Evolutionary conservation across 805 yeast genomes (phyloP), one percentile per base, ranked within the genome.

Genomic region (Tetrapisispora phaffii): DNA sequence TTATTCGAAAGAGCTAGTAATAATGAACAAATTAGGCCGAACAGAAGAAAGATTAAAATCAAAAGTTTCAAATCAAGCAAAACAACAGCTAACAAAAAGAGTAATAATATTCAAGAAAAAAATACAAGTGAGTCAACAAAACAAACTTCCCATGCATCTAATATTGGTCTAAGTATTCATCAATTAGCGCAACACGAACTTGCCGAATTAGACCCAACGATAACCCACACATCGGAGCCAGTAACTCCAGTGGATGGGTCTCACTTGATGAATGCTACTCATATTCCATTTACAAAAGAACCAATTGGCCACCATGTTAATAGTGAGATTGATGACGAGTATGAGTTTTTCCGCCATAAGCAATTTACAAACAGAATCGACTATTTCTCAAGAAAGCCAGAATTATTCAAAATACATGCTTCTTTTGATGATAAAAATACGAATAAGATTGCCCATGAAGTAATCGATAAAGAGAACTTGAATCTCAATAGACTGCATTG

Each of bases 31-130:
- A 53, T 48, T 34, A 51, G 47, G 13, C 56, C 62, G n/a, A 58
- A 57, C 43, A 57, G 65, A 50, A 56, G 68, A 42, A 60, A 55
- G 24, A 54, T 64, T 4, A 58, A 20, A 21, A 35, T 42, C n/a
- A 41, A 24, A 12, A 12, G 26, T 16, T 3, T 20, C 2, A 19
- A 26, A 4, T 24, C 20, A 9, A 19, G 16, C 5, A 37, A 28
- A 19, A 38, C 15, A 19, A 38, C 33, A 16, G 3, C 34, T 21
- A 39, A 9, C 19, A 24, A 29, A 15, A 39, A 39, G 13, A 39
- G 31, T 29, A 24, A 29, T 29, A 39, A 29, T 36, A 36, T 36
- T 36, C 39, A 6, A 36, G 16, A 16, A n/a, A 36, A 36, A 36
- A 6, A 23, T 15, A n/a, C 15, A 8, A 9, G n/a, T 15, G 7